phyloP scores from a whole-genome alignment of 495 filamentous ascomycete species.

The Penicillium paxilli region DNA sequence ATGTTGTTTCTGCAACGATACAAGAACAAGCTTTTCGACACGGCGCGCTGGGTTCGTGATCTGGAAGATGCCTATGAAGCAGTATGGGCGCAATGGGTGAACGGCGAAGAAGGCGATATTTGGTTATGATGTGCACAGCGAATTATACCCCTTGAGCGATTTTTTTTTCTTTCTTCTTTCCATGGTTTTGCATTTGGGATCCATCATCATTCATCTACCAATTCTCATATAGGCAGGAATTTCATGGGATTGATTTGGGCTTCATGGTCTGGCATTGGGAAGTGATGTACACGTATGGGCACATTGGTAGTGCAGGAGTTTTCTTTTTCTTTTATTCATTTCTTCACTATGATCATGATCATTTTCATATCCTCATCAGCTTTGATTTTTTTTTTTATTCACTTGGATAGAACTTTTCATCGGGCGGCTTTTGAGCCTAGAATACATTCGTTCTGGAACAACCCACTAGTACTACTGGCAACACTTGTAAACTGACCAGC shows the following conservation, averaged over 20 bases:
- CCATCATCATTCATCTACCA: constrained; percentile 3
- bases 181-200: constrained; percentile 10
- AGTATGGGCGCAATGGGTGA: constrained; percentile 87
- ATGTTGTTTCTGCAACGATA: constrained; percentile 81
- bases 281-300: not conserved
- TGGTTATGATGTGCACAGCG: constrained; percentile 55
- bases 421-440: not conserved
- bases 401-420: constrained; percentile 1
- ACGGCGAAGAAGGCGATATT: constrained; percentile 87
- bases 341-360: too few species aligned
- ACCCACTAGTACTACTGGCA: too few species aligned
- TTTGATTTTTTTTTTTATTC: not conserved
- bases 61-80: constrained; percentile 85
- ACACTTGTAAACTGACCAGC: too few species aligned
- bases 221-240: not conserved
- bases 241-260: constrained; percentile 2
- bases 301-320: not conserved
- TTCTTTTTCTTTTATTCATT: not conserved
- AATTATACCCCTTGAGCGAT: constrained; percentile 40
- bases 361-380: too few species aligned
- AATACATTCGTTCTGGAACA: not conserved
- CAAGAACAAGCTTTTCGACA: constrained; percentile 87
- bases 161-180: constrained; percentile 1
- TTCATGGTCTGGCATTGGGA: not conserved
- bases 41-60: constrained; percentile 86